Evolutionary conservation across 2,329 filamentous ascomycete genomes (phyloP), one percentile per base, ranked within the genome.

Genomic region (Talaromyces amestolkiae): DNA sequence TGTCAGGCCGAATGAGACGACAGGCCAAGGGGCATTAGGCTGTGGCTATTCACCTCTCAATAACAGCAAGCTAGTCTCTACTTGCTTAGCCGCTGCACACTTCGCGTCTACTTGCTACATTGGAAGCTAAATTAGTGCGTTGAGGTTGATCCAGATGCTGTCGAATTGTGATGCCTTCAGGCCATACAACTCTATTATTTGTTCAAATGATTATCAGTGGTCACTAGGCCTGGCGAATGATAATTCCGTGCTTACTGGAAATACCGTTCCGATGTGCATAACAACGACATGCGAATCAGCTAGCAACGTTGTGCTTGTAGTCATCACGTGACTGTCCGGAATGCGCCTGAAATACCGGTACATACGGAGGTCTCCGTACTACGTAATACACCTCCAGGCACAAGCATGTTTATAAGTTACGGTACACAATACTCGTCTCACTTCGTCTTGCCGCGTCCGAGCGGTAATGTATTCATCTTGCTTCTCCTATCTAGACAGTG

Each of bases 301-400:
- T 22, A 31, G 15, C 49, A 31, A 31, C 10, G 8, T 53, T 10
- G 49, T 31, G 15, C 49, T 43, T 27, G 5, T 5, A 22, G 43
- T 3, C 10, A 37, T 56, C 53, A 56, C 53, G 53, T 56, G 53
- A 56, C 31, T 56, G 53, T 56, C 37, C 33, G 53, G 33, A 56
- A 56, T 37, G 31, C 19, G 53, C 33, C 33, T 19, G 53, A 56
- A 39, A 56, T 56, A 54, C 51, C 51, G 13, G 22, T 54, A 56
- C 53, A 15, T 35, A 35, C 51, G 27, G 49, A n/a, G 49, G 15
- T 10, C 47, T 27, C 47, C 22, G 47, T 51, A 47, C 45, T 47
- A 47, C 45, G 19, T 19, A 24, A 15, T 47, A 15, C 11, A 13
- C 45, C 24, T 24, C 10, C 19, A 24, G 24, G 45, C 45, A 47